Percentiles rank a stretch among this genome's conserved stretches.
Evolutionary conservation across 73 alveolate genomes (phyloP).

Genomic region (Paramecium caudatum): DNA sequence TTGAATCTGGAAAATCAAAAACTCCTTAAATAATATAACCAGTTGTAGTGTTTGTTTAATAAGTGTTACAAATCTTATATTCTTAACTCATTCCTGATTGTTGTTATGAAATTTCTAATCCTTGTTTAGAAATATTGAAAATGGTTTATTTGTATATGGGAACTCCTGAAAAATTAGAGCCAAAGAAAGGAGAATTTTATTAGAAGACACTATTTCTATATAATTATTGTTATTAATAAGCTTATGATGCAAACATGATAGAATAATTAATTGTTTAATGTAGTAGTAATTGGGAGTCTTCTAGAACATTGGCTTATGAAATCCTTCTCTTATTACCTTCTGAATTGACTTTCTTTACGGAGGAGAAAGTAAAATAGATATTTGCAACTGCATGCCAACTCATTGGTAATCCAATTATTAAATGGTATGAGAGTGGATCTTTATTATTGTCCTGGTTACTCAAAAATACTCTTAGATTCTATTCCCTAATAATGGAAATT

Average conservation of each 20-base stretch:
- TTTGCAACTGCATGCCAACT: not conserved
- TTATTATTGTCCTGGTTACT: not conserved
- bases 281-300: conserved; percentile 58
- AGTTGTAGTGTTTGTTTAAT: not conserved
- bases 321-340: conserved; percentile 15
- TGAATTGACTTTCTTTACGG: not conserved
- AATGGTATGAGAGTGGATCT: conserved; percentile 48
- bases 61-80: not conserved
- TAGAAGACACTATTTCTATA: not conserved
- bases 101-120: conserved; percentile 62
- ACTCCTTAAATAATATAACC: not conserved
- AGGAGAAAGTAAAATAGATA: conserved; percentile 5
- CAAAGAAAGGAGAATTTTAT: conserved; percentile 42
- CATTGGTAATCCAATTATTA: conserved; percentile 58
- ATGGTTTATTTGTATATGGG: conserved; percentile 26
- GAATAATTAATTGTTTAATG: conserved; percentile 14
- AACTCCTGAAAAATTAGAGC: conserved; percentile 16
- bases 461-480: not conserved
- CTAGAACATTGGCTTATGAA: conserved; percentile 55
- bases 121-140: conserved; percentile 32
- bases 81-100: conserved; percentile 51
- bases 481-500: not conserved
- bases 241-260: not conserved
- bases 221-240: not conserved
- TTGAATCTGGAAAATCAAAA: conserved; percentile 27